Evolutionary conservation across 164 flowering plant species (phyloP).

Genomic region (Stephania yunnanensis): DNA sequence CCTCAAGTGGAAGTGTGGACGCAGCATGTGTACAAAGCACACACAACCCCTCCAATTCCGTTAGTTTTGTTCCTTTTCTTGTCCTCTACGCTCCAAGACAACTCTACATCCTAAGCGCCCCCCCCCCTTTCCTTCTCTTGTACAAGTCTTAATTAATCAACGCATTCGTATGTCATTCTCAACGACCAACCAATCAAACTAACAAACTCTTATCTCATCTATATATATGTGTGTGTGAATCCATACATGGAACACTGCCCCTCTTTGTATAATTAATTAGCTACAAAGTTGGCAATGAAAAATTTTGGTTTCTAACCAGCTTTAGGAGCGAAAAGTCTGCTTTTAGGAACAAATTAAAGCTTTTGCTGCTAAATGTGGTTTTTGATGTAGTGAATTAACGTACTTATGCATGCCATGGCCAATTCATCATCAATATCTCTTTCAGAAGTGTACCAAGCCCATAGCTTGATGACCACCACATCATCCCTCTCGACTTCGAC

Average conservation of each 20-base stretch:
- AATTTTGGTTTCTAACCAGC: too few species aligned
- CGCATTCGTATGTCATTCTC: background rate
- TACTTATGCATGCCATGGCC: background rate
- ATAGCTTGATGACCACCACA: background rate
- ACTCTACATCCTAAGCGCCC: background rate
- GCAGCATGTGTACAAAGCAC: background rate
- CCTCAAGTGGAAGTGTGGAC: background rate
- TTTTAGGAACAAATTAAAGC: too few species aligned
- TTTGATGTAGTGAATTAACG: too few species aligned
- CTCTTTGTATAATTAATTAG: too few species aligned
- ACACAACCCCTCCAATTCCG: background rate
- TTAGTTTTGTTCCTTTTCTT: background rate
- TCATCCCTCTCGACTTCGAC: conserved; percentile 16
- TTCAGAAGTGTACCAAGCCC: background rate
- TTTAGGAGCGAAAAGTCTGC: too few species aligned
- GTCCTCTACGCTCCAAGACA: background rate
- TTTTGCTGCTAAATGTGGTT: too few species aligned
- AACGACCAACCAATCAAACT: too few species aligned
- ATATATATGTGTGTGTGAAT: too few species aligned
- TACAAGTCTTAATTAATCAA: background rate
- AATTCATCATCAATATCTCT: background rate
- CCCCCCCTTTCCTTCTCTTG: background rate
- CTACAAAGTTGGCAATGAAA: too few species aligned
- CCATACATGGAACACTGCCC: too few species aligned
- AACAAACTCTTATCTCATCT: too few species aligned